Base-by-base conservation (phyloP, 78 protist genomes). In the Thecamonas trahens region DNA sequence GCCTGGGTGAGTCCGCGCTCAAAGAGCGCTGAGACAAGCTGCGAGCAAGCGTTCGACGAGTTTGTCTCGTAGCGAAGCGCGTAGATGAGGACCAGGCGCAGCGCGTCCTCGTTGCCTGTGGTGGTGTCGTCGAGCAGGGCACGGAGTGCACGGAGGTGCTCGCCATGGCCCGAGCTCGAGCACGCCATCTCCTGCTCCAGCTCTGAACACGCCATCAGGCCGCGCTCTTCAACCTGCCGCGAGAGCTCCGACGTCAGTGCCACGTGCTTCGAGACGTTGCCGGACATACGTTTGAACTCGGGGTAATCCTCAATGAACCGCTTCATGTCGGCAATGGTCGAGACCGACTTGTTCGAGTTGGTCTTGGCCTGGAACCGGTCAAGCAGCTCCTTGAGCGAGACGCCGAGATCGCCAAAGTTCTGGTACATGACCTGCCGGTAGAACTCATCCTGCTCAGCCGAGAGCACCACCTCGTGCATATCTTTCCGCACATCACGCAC, bases 331-430 rank as follows among this genome's bases (percentile, higher is more conserved):
- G 84, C 93, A 38, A 84, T 71, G 35, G 50, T 53, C 42, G 63
- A 58, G 66, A 94, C 80, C n/a, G 72, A 80, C 61, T 80, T 61
- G 53, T 63, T 68, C 54, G 63, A 65, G 49, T 83, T 74, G 42
- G 69, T 60, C 74, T 76, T 37, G 1, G 18, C 52, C 74, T 86
- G 86, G 70, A 68, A 93, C 31, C 57, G 53, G 29, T 89, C 93
- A 37, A 93, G 79, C 37, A 94, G 32, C 22, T 57, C 67, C 66
- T 91, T 94, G 50, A 95, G 68, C 13, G 35, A 14, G 15, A 44
- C 75, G 18, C 95, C 95, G 22, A 95, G 76, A 14, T 96, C 98
- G 59, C 99, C 99, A 42, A 71, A 96, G 69, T 90, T 91, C 45
- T n/a, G 14, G 79, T 69, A 81, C 72, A 88, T 61, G 58, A 82